Evolutionary conservation across 371 early-diverging fungal species (phyloP), one percentile per base, ranked within the genome.

Genomic region (Umbelopsis sp.): DNA sequence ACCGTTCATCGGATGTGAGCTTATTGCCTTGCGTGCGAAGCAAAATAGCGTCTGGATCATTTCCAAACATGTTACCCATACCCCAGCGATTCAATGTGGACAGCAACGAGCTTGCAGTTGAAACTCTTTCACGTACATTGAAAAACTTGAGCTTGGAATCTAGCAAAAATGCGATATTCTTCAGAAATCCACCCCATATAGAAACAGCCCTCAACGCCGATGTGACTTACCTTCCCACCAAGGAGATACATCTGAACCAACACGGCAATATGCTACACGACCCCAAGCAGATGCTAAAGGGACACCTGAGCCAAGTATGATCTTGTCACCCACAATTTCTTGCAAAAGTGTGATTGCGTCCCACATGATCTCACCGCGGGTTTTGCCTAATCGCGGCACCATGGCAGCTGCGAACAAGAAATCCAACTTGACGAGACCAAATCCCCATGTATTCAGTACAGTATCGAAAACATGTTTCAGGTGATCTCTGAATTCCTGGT

Each of bases 331-430:
- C 0, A 69, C 75, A 69, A 78, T 74, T 35, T 74, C 70, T 4
- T 77, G 74, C 7, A 81, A 53, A 66, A 84, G 67, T n/a, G 76
- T 67, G 63, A 80, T 72, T 3, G 84, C 72, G 22, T 84, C 84
- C 78, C 80, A 84, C 76, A 81, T 73, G 50, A 81, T 74, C 62
- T 84, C 80, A 29, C 82, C 82, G 0, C 82, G 78, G 6, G 82
- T 70, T 65, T 84, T 84, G 51, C 80, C 79, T 7, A 75, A 70
- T 9, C 79, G 67, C 0, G 84, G 76, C 0, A 77, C 67, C 64
- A 75, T 80, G 44, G 84, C 81, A 9, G 81, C 79, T 1, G 80
- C 80, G 73, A 84, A 84, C 20, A 84, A 50, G 65, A 84, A 84
- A 45, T 84, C 84, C 20, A 84, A 68, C 50, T 84, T 84, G n/a